Evolutionary conservation across 2,329 filamentous ascomycete species (phyloP).

Genomic region (Podosphaera leucotricha): DNA sequence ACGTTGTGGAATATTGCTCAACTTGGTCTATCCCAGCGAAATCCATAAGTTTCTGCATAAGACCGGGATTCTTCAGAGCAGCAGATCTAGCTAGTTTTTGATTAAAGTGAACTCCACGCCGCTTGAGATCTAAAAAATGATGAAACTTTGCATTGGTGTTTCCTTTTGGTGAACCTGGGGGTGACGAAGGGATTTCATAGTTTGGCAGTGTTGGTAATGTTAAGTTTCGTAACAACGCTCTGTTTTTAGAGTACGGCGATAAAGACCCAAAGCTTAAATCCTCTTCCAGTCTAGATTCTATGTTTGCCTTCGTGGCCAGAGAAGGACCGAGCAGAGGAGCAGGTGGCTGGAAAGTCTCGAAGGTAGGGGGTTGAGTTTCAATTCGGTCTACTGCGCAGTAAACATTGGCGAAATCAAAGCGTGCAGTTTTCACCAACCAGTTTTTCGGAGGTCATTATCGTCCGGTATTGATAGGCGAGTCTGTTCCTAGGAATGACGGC

Average conservation of each 20-base stretch:
- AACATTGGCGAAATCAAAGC: background rate
- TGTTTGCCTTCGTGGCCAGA: slow-evolving; percentile 5
- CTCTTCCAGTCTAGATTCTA: background rate
- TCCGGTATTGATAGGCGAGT: background rate
- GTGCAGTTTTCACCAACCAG: background rate
- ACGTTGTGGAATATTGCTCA: slow-evolving; percentile 42
- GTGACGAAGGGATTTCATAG: slow-evolving; percentile 51
- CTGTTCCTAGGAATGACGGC: background rate
- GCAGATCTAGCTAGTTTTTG: slow-evolving; percentile 41
- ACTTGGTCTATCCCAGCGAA: slow-evolving; percentile 35
- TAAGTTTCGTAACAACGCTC: slow-evolving; percentile 42
- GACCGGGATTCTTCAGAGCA: slow-evolving; percentile 45
- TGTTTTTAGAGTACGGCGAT: slow-evolving; percentile 45
- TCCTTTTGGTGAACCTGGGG: slow-evolving; percentile 33
- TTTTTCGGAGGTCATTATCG: background rate
- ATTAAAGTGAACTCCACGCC: slow-evolving; percentile 57
- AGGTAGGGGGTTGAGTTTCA: background rate
- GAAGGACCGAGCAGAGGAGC: slow-evolving; percentile 12
- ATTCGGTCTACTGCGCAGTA: background rate
- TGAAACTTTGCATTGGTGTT: slow-evolving; percentile 41
- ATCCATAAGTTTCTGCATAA: slow-evolving; percentile 47
- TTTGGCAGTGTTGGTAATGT: slow-evolving; percentile 51
- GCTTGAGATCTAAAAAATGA: slow-evolving; percentile 56
- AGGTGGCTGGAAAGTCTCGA: slow-evolving; percentile 3
- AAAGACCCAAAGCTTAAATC: slow-evolving; percentile 5